Conservation (phyloP, 805 yeast species). For the Lipomyces starkeyi region DNA sequence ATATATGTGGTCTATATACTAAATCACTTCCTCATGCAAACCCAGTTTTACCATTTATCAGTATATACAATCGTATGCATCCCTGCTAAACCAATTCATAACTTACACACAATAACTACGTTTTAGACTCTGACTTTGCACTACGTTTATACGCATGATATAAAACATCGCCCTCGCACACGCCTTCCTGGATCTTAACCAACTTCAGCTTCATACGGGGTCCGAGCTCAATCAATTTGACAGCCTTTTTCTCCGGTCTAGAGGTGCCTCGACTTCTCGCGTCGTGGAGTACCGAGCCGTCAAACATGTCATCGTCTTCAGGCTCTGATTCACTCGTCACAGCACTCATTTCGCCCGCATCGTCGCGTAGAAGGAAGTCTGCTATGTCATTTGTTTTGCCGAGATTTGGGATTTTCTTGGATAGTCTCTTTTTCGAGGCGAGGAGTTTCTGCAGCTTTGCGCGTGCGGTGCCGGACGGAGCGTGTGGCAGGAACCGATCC, state of each 20-base stretch:
- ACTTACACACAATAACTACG: neutral
- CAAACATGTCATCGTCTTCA: conserved; percentile 87
- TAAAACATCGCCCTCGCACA: conserved; percentile 85
- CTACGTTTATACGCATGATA: conserved; percentile 61
- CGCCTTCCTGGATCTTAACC: conserved; percentile 89
- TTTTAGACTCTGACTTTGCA: neutral
- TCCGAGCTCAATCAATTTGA: conserved; percentile 89
- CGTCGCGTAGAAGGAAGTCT: conserved; percentile 63
- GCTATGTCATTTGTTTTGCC: conserved; percentile 73
- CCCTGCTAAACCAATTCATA: neutral
- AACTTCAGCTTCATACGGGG: conserved; percentile 81
- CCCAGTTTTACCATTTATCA: neutral
- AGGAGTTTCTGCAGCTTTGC: conserved; percentile 33
- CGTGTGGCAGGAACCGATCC: conserved; percentile 23
- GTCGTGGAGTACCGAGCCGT: conserved; percentile 49
- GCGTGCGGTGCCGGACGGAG: conserved; percentile 19
- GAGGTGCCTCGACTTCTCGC: conserved; percentile 22
- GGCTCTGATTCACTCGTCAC: conserved; percentile 92
- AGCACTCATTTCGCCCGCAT: conserved; percentile 50
- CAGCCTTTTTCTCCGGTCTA: conserved; percentile 71
- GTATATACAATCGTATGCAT: neutral
- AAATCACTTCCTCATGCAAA: neutral
- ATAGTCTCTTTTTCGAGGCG: conserved; percentile 21
- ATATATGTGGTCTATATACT: neutral
- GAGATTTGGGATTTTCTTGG: conserved; percentile 72